Evolutionary conservation across 257 asterid genomes (phyloP), one percentile per base, ranked within the genome.

Genomic region (Solanum lycopersicoides): DNA sequence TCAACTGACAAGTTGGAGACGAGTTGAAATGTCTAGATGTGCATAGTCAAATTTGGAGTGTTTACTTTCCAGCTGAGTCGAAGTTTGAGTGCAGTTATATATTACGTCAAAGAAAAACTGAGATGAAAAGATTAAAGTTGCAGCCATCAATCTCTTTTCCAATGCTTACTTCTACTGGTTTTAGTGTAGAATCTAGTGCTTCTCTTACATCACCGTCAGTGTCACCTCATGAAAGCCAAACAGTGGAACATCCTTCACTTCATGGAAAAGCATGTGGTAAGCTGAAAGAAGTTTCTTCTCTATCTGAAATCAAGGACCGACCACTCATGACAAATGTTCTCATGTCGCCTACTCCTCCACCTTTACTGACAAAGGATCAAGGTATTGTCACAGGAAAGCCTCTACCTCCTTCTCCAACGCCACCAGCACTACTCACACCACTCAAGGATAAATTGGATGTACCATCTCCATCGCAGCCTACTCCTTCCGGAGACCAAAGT

Each of bases 351-450:
- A 25, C 82, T 35, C 83, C 86, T 87, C 68, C 84, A 16, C 68
- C 87, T 85, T 90, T n/a, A 87, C 82, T 90, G 69, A 69, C 90
- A 86, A 89, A 90, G 86, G 91, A 87, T 88, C 89, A 90, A 88
- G 76, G 37, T 32, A 6, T 87, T 65, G 85, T 68, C 83, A 87
- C 76, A 44, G 89, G 84, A 86, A 87, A 41, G 14, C 87, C 90
- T 88, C 73, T 65, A 53, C 76, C 87, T 66, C 88, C 90, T 63
- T 83, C 89, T 69, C 82, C 83, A 87, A 75, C 59, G 73, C 76
- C 87, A 53, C 45, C 71, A 39, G 73, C 89, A 87, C 91, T 91
- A 71, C 75, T 68, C 56, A 82, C 92, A 80, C 91, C 91, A 65
- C 85, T 86, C 86, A 87, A 88, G 88, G 94, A 94, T 83, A 90